Base-by-base conservation (phyloP, 768 basidiomycete species). In the Serendipita sp. region DNA sequence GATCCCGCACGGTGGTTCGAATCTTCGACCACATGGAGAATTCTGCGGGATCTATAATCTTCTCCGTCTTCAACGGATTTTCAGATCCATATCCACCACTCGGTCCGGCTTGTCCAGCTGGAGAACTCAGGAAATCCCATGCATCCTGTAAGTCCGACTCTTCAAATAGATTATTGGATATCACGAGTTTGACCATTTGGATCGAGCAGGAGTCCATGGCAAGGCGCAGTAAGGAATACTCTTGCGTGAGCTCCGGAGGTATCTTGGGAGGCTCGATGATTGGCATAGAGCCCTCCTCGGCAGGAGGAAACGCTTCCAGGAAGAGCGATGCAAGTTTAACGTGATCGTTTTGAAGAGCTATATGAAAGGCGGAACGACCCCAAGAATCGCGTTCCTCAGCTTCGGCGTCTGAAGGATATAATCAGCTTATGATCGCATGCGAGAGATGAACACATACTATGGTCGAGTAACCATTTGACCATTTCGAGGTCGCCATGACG, bases 391-490 rank as follows among this genome's bases (percentile, higher is more conserved):
- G 79, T 71, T 89, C 88, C 66, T 88, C 87, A 18, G 81, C 77
- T 67, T 88, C 85, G 58, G 85, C 86, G 74, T 82, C 88, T 89
- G 70, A 35, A 66, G 56, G 30, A 18, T 8, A 7, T 7, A 51
- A 68, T 51, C 11, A 10, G 65, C 66, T 44, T 67, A 65, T 66
- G 62, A 54, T 15, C 7, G 5, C 18, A 23, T 32, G 32, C 15
- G 64, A 71, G 68, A 63, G 64, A 63, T 68, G 54, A 45, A 64
- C 62, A 73, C 83, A 69, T 69, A 88, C 88, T 82, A 71, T 89
- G 87, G 3, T 80, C 76, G 73, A 85, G 80, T 11, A 90, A 79
- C 86, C 87, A 89, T 68, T 80, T 72, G 5, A 86, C 78, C 63
- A 90, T 73, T 23, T 79, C 80, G 4, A 73, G 68, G 73, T 89